Base-by-base conservation (phyloP, 2,329 filamentous ascomycete genomes). In the Monilinia laxa region DNA sequence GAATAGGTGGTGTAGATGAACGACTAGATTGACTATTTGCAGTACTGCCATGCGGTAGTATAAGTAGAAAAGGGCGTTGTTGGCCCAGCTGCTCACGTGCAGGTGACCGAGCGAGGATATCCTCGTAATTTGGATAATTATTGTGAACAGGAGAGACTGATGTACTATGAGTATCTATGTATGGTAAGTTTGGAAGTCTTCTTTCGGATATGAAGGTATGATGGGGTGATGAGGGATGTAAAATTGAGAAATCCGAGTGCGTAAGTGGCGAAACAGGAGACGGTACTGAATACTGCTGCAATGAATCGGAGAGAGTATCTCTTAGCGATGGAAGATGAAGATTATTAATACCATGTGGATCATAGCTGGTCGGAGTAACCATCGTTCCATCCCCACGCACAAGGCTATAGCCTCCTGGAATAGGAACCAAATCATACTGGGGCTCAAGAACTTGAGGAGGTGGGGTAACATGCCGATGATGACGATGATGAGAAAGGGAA, bases 21-120 rank as follows among this genome's bases (percentile, higher is more conserved):
- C 25, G 18, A 12, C 53, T 35, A 1, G 25, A 55, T 31, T 25
- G 35, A 47, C 20, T 35, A 38, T 69, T 65, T 3, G 69, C 69
- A 18, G 31, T 35, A 25, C 58, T 62, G 14, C 71, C 70, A 42
- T 70, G 68, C n/a, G 75, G 75, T 2, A 76, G 69, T 3, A 70
- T 64, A 31, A 76, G 64, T 59, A 76, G 73, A 53, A 75, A 76
- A 7, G 75, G 75, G 56, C 71, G 59, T 67, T 77, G 75, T 52
- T 77, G 75, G 3, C 72, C 73, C 31, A 66, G 58, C 6, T 69
- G 68, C 3, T 60, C 47, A 28, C 71, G 69, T 14, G 75, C 72
- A 2, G 75, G 75, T 0, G 73, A 75, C 12, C 75, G 71, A 20
- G 75, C 75, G 10, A 76, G 52, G 2, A 75, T 42, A 40, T 75